Percentiles rank a stretch among this genome's conserved stretches.
Evolutionary conservation across 345 rosid genomes (phyloP).

Genomic region (Camelina neglecta): DNA sequence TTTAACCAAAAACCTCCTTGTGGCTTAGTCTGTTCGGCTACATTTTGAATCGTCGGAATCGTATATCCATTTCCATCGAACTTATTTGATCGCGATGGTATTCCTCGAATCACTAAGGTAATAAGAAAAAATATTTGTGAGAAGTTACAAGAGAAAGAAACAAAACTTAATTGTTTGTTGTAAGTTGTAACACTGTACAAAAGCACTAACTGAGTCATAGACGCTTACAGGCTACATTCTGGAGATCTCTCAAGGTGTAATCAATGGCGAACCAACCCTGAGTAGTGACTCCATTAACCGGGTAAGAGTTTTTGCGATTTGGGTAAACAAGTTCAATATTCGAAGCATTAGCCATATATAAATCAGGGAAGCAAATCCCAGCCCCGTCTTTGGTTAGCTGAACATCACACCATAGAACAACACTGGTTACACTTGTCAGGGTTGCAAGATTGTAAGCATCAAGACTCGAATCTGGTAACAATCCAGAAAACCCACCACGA

Average conservation of each 20-base stretch:
- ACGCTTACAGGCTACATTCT: slow-evolving; percentile 49
- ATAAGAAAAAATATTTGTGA: no score
- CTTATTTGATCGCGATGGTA: background rate
- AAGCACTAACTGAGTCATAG: background rate
- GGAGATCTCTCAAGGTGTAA: slow-evolving; percentile 48
- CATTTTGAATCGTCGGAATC: slow-evolving; percentile 50
- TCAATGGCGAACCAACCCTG: slow-evolving; percentile 73
- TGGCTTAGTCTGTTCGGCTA: slow-evolving; percentile 26
- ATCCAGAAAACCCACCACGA: no score
- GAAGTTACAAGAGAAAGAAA: no score
- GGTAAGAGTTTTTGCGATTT: slow-evolving; percentile 29
- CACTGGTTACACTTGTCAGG: no score
- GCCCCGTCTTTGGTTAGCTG: no score
- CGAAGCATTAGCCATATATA: no score
- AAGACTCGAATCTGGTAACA: no score
- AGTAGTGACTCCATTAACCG: slow-evolving; percentile 53
- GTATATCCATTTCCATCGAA: background rate
- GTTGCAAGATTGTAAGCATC: no score
- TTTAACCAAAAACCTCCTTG: slow-evolving; percentile 68
- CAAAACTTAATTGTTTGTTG: no score
- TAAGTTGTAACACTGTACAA: background rate
- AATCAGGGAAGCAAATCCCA: no score
- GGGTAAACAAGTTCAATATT: no score
- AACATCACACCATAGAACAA: no score
- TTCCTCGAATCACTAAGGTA: background rate